These are phyloP conservation scores for Dactylellina cionopaga DNA, from an alignment of 2,329 filamentous ascomycete species.

Conservation along the genomic window DNA sequence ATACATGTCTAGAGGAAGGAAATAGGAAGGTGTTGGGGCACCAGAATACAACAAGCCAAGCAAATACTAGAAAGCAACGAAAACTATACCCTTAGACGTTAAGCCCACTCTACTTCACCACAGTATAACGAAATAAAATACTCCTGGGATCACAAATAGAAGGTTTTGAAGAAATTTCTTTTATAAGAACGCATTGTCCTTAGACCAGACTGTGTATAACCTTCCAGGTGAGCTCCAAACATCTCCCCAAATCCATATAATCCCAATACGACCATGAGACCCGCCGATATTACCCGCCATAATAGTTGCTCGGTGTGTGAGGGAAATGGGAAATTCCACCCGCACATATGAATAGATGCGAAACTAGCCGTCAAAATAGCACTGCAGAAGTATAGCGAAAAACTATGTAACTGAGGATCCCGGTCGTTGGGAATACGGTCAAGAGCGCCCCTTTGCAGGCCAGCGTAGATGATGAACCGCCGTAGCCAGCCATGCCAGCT, in stretches of 20 bases:
- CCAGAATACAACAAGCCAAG: too few relatives aligned
- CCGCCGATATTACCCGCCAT: conserved; percentile 53
- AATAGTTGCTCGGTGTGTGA: conserved; percentile 51
- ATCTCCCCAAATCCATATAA: conserved; percentile 4
- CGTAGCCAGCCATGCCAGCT: conserved; percentile 56
- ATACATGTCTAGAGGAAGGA: too few relatives aligned
- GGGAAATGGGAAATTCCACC: conserved; percentile 58
- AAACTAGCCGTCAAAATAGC: conserved; percentile 51
- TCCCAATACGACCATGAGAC: background rate
- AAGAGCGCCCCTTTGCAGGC: conserved; percentile 52
- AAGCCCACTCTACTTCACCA: too few relatives aligned
- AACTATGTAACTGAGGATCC: conserved; percentile 39
- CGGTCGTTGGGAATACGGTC: conserved; percentile 56
- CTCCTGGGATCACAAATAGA: background rate
- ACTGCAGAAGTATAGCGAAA: conserved; percentile 15
- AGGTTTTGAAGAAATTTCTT: background rate
- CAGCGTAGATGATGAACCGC: conserved; percentile 51
- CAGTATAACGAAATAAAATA: background rate
- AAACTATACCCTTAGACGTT: too few relatives aligned
- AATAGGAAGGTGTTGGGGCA: too few relatives aligned
- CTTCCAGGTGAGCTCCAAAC: conserved; percentile 9
- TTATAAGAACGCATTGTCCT: conserved; percentile 1
- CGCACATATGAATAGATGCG: conserved; percentile 52
- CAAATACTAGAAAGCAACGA: too few relatives aligned
- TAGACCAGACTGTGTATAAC: background rate